phyloP scores from a whole-genome alignment of 257 asterid genomes.

The Solanum medicagineum region DNA sequence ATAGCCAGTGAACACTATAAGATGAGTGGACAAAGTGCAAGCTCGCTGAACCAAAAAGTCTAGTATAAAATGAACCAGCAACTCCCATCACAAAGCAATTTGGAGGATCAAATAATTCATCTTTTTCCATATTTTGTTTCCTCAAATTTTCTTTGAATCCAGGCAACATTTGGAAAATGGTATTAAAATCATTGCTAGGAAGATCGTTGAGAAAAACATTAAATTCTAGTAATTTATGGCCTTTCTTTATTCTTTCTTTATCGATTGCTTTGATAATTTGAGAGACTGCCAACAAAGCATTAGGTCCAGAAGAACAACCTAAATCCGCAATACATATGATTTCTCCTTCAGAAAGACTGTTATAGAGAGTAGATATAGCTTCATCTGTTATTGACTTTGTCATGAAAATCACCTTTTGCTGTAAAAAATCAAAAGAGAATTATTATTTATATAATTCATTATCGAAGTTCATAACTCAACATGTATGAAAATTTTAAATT shows the following conservation, averaged over 20 bases:
- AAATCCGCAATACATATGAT: constrained; percentile 40
- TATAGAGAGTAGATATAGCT: constrained; percentile 11
- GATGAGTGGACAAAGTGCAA: constrained; percentile 62
- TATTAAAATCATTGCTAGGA: constrained; percentile 52
- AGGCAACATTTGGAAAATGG: constrained; percentile 29
- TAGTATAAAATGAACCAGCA: constrained; percentile 42
- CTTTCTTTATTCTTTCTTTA: background rate
- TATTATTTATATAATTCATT: no score
- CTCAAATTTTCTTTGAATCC: constrained; percentile 6
- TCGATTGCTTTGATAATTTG: background rate
- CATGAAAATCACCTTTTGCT: constrained; percentile 16
- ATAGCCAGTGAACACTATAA: constrained; percentile 52
- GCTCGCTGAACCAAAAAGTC: constrained; percentile 30
- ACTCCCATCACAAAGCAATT: constrained; percentile 33
- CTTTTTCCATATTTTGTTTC: constrained; percentile 3
- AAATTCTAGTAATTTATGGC: constrained; percentile 22
- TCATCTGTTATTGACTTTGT: constrained; percentile 12
- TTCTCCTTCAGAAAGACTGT: constrained; percentile 2
- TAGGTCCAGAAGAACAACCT: constrained; percentile 71
- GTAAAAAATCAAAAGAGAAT: background rate
- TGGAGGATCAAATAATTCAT: background rate
- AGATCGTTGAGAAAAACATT: constrained; percentile 51
- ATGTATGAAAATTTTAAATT: no score
- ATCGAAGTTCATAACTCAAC: no score
- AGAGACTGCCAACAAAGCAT: constrained; percentile 16